phyloP scores from a whole-genome alignment of 2,329 filamentous ascomycete genomes.

The Penicillium sp. region DNA sequence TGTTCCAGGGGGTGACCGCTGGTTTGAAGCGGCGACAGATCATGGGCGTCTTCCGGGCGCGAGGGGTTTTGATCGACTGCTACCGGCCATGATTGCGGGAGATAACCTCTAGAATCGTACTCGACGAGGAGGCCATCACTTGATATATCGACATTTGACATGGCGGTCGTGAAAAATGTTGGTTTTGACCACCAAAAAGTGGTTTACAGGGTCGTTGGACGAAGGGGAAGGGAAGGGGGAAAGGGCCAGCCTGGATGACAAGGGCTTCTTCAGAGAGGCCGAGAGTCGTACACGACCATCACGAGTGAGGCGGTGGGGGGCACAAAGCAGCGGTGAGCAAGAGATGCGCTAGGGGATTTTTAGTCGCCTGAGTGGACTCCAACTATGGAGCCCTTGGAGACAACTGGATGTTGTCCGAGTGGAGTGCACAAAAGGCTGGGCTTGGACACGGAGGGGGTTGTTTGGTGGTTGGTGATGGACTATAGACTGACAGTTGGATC shows the following conservation, averaged over 20 bases:
- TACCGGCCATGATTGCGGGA: slow-evolving; percentile 50
- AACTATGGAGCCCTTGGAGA: slow-evolving; percentile 19
- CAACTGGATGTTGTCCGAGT: slow-evolving; percentile 25
- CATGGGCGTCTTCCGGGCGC: slow-evolving; percentile 43
- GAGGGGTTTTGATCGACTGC: slow-evolving; percentile 46
- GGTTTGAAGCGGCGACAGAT: slow-evolving; percentile 50
- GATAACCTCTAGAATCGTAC: slow-evolving; percentile 53
- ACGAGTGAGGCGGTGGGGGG: slow-evolving; percentile 45
- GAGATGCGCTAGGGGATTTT: slow-evolving; percentile 44
- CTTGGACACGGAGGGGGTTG: neutral
- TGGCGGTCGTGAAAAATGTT: slow-evolving; percentile 37
- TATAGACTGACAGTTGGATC: too few relatives aligned
- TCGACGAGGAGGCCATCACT: slow-evolving; percentile 53
- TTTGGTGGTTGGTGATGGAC: neutral
- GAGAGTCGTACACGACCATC: slow-evolving; percentile 31
- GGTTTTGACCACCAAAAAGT: neutral
- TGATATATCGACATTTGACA: slow-evolving; percentile 51
- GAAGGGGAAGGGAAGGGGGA: slow-evolving; percentile 33
- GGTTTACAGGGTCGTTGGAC: slow-evolving; percentile 24
- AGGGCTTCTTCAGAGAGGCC: slow-evolving; percentile 30
- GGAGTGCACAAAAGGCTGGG: slow-evolving; percentile 6
- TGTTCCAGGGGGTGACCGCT: slow-evolving; percentile 49
- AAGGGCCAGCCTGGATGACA: slow-evolving; percentile 38
- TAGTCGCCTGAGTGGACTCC: slow-evolving; percentile 11
- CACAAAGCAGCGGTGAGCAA: slow-evolving; percentile 50